Evolutionary conservation across 2,329 filamentous ascomycete genomes (phyloP).

Genomic region (Ophiostoma populinum): DNA sequence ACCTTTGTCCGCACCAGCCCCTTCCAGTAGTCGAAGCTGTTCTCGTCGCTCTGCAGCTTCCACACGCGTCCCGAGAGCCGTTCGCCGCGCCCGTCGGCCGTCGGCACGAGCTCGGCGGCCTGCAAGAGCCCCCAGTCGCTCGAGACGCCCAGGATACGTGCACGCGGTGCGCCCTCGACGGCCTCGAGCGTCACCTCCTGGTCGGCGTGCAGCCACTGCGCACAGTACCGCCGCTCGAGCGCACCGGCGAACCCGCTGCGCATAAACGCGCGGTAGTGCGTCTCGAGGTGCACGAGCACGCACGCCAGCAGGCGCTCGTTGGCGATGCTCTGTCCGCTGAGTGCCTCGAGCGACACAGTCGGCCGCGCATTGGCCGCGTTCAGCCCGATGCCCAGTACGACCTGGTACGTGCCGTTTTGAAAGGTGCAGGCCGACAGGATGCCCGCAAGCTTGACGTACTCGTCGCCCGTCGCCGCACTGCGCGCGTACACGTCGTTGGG

Average conservation of each 20-base stretch:
- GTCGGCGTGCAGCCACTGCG: constrained; percentile 68
- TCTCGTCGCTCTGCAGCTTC: constrained; percentile 86
- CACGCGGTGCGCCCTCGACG: constrained; percentile 51
- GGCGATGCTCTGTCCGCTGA: constrained; percentile 22
- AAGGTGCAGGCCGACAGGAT: constrained; percentile 85
- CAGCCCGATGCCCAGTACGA: constrained; percentile 72
- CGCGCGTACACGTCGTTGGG: constrained; percentile 83
- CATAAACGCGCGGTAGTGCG: constrained; percentile 59
- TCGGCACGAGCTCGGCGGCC: constrained; percentile 59
- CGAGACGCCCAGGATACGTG: constrained; percentile 72
- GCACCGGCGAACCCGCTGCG: constrained; percentile 54
- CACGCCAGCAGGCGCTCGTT: constrained; percentile 71
- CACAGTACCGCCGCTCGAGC: constrained; percentile 65
- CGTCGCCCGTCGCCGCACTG: constrained; percentile 10
- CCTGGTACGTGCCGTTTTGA: constrained; percentile 57
- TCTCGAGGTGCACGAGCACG: constrained; percentile 63
- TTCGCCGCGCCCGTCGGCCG: constrained; percentile 23
- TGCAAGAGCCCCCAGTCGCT: constrained; percentile 77
- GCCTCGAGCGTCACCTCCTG: constrained; percentile 60
- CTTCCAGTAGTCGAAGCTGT: constrained; percentile 95
- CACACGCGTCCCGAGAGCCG: constrained; percentile 60
- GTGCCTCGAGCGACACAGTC: constrained; percentile 62
- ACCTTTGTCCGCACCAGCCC: constrained; percentile 66
- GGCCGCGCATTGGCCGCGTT: constrained; percentile 74
- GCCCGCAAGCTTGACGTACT: constrained; percentile 79